Base-by-base conservation (phyloP, 441 rosid species). In the Erodium moschatum region DNA sequence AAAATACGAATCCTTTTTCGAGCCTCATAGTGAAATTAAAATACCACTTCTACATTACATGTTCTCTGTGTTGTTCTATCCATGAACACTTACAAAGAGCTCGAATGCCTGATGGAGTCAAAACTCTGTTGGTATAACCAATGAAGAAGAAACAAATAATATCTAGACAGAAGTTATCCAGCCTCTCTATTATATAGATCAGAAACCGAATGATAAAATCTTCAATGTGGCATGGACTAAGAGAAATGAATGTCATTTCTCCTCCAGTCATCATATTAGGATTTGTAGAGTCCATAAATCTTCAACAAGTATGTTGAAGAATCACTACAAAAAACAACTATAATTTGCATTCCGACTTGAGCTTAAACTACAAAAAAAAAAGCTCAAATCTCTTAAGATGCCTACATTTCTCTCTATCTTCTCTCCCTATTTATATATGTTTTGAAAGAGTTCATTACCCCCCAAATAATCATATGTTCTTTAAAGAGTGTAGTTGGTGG, bases 401-500 rank as follows among this genome's bases (percentile, higher is more conserved):
- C 31, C 2, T 29, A 29, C 3, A 29, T 29, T 40, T 40, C 12
- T 40, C 46, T 40, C 1, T 40, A 8, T 11, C 46, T 40, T 11
- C 9, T 6, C 9, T 2, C 46, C 9, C 12, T 8, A 40, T 40
- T 8, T 40, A 40, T 40, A 0, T 40, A 11, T 40, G 0, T 40
- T 40, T 40, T 40, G 46, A 40, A 40, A 40, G 12, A 40, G 46
- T 40, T 40, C 46, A 40, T 40, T 7, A 40, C 46, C 62, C 27
- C 31, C 31, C 31, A 29, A 29, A 7, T 0, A 1, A 81, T 82
- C 81, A 85, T 76, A 86, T 84, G 80, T 78, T 84, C 85, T 89
- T 89, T 84, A 84, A 81, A 85, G 89, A 84, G 81, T 85, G 88
- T 69, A 84, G 91, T 70, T 89, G 91, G 80, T 84, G 87, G 80